Percentiles rank a stretch among this genome's conserved stretches.
Evolutionary conservation across 2,329 filamentous ascomycete species (phyloP).

Genomic region (Hypomyces rosellus): DNA sequence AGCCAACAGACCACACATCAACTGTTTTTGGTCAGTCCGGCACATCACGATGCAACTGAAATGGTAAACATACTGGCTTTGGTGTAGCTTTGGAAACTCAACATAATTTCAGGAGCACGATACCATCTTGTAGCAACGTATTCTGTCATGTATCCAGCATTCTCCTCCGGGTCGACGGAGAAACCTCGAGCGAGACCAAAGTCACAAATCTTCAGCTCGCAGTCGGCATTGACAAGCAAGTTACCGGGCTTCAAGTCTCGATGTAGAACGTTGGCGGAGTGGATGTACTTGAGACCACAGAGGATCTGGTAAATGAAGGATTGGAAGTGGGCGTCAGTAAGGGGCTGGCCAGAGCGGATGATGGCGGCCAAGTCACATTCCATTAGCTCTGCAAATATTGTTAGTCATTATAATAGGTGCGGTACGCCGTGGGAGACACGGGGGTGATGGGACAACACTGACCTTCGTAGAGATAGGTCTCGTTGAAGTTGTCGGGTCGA

Average conservation of each 20-base stretch:
- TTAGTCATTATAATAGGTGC: background rate
- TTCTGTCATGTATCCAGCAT: conserved; percentile 99
- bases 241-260: conserved; percentile 97
- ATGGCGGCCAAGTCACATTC: conserved; percentile 98
- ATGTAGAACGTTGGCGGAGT: conserved; percentile 96
- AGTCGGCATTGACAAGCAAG: conserved; percentile 95
- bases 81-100: conserved; percentile 99
- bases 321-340: conserved; percentile 98
- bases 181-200: conserved; percentile 96
- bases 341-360: conserved; percentile 90
- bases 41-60: background rate
- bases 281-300: conserved; percentile 97
- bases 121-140: conserved; percentile 98
- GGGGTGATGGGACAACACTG: conserved; percentile 22
- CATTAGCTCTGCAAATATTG: conserved; percentile 71
- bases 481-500: conserved; percentile 94
- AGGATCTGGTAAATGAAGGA: conserved; percentile 99
- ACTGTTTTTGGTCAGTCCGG: conserved; percentile 49
- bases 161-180: conserved; percentile 94
- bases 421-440: background rate
- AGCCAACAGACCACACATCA: conserved; percentile 98
- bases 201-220: conserved; percentile 98
- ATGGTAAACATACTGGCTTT: conserved; percentile 81
- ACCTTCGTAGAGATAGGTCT: conserved; percentile 99
- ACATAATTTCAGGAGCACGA: conserved; percentile 93